Evolutionary conservation across 2,329 filamentous ascomycete species (phyloP).

Genomic region (Monilinia vaccinii-corymbosi): DNA sequence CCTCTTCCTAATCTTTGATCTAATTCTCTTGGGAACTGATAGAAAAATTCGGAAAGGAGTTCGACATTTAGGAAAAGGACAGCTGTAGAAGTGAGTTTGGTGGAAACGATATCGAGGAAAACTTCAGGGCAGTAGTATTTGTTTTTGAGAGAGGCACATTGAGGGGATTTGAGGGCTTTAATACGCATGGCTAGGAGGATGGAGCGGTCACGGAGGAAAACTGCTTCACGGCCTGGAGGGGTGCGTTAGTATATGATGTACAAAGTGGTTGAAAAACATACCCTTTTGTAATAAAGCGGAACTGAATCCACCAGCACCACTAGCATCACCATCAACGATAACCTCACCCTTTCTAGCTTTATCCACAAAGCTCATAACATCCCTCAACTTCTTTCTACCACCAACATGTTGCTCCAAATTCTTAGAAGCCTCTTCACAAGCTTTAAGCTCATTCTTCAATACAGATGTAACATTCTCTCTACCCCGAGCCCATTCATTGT

Average conservation of each 20-base stretch:
- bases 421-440: constrained; percentile 72
- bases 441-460: constrained; percentile 78
- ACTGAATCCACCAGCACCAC: constrained; percentile 89
- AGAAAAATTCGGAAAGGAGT: constrained; percentile 93
- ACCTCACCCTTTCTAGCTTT: constrained; percentile 80
- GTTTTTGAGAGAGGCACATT: constrained; percentile 74
- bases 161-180: constrained; percentile 78
- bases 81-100: constrained; percentile 88
- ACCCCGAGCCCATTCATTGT: constrained; percentile 77
- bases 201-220: constrained; percentile 86
- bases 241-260: background rate
- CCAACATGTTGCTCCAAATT: constrained; percentile 69
- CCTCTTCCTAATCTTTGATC: constrained; percentile 78
- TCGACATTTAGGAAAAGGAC: constrained; percentile 97
- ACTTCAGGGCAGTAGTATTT: constrained; percentile 97
- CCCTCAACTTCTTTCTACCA: constrained; percentile 73
- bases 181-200: constrained; percentile 88
- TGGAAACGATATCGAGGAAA: constrained; percentile 94
- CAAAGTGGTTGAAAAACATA: constrained; percentile 33
- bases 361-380: constrained; percentile 88
- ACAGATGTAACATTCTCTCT: constrained; percentile 73
- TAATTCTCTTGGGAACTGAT: constrained; percentile 89
- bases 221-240: constrained; percentile 69
- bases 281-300: constrained; percentile 75
- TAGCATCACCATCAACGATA: constrained; percentile 71